Percentiles rank a stretch among this genome's conserved stretches.
Conservation (phyloP, 768 basidiomycete genomes). For the Rhizopogon vesiculosus region DNA sequence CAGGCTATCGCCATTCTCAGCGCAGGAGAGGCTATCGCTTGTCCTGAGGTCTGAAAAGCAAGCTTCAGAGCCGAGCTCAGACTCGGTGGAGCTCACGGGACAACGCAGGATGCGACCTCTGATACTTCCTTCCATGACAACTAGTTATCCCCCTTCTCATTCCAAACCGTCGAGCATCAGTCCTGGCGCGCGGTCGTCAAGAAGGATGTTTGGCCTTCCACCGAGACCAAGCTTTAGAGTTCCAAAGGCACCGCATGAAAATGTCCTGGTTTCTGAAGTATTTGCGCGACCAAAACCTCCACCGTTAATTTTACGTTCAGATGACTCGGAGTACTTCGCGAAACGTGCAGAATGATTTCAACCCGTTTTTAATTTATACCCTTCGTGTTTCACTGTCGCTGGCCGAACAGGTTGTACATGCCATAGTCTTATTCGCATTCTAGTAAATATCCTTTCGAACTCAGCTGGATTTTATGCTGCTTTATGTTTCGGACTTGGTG, state of each 20-base stretch:
- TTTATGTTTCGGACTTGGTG: neutral
- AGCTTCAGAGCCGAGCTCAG: neutral
- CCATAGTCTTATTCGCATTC: neutral
- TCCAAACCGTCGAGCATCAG: slow-evolving; percentile 6
- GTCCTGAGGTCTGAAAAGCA: slow-evolving; percentile 1
- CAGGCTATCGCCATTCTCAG: neutral
- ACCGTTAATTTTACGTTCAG: slow-evolving; percentile 24
- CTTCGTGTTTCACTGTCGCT: neutral
- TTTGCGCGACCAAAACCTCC: slow-evolving; percentile 41
- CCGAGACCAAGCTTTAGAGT: slow-evolving; percentile 25
- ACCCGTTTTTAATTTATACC: neutral
- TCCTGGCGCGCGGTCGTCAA: slow-evolving; percentile 19
- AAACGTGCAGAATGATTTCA: slow-evolving; percentile 12
- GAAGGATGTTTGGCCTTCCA: slow-evolving; percentile 17
- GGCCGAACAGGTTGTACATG: neutral
- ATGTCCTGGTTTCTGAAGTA: slow-evolving; percentile 14
- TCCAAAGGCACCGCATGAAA: slow-evolving; percentile 15
- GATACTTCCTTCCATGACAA: slow-evolving; percentile 12
- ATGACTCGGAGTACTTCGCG: slow-evolving; percentile 7
- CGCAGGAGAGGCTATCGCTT: neutral
- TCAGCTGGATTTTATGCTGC: neutral
- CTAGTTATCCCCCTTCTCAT: slow-evolving; percentile 14
- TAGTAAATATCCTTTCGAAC: neutral
- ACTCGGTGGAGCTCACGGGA: neutral
- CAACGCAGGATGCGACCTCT: slow-evolving; percentile 1